These are phyloP conservation scores for Abrus pulchellus DNA, from an alignment of 306 rosid genomes.

Conservation along the genomic window DNA sequence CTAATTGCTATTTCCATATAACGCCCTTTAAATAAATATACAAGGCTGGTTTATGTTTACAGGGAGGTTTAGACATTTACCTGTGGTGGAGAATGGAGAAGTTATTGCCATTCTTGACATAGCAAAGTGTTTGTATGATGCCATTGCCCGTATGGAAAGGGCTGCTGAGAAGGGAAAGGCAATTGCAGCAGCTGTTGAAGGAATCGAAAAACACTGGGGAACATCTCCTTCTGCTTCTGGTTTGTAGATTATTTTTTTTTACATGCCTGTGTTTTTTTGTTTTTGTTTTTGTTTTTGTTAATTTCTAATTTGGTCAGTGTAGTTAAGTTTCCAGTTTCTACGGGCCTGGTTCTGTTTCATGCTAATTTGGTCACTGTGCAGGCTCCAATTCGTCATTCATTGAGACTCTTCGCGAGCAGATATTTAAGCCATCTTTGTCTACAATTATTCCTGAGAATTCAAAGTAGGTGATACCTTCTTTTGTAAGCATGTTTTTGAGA, in stretches of 20 bases:
- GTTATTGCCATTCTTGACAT: conserved; percentile 97
- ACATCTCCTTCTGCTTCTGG: conserved; percentile 65
- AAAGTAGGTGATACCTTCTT: conserved; percentile 94
- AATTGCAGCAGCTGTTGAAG: conserved; percentile 98
- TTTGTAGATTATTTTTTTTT: conserved; percentile 55
- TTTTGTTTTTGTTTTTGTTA: conserved; percentile 3
- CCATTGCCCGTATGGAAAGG: conserved; percentile 97
- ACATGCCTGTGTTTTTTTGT: neutral
- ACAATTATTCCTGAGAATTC: conserved; percentile 88
- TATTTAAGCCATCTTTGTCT: conserved; percentile 94
- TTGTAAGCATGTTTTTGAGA: conserved; percentile 22
- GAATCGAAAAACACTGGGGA: conserved; percentile 95
- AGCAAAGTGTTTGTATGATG: conserved; percentile 96
- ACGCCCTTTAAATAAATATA: conserved; percentile 34
- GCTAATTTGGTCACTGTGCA: conserved; percentile 53
- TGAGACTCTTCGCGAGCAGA: conserved; percentile 84
- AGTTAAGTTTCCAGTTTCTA: conserved; percentile 16
- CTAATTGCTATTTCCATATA: conserved; percentile 8
- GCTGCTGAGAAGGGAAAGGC: conserved; percentile 99
- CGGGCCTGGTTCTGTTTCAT: neutral
- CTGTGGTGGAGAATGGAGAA: conserved; percentile 98
- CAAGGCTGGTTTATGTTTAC: conserved; percentile 47
- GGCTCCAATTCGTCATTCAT: conserved; percentile 86
- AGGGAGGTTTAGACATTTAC: conserved; percentile 98
- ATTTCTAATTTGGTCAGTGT: conserved; percentile 28